These are phyloP conservation scores for Fusarium kyushuense DNA, from an alignment of 2,329 filamentous ascomycete genomes.

Conservation along the genomic window DNA sequence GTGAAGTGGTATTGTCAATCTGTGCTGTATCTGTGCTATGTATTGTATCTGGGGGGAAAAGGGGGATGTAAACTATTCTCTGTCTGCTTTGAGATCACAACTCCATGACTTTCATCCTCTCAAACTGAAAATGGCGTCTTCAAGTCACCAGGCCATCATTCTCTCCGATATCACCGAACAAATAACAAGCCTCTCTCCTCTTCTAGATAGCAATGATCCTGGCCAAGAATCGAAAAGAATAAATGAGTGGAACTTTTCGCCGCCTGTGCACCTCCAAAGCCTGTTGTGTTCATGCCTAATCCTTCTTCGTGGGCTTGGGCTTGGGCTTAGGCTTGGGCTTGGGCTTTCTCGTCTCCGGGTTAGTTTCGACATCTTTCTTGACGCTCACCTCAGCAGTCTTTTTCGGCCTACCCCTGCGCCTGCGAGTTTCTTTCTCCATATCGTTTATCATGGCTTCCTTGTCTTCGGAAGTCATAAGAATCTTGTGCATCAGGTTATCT, in stretches of 20 bases:
- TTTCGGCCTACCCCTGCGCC: background rate
- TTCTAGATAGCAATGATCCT: background rate
- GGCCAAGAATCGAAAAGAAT: background rate
- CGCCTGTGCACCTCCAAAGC: too few species aligned
- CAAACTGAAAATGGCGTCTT: background rate
- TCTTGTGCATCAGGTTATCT: background rate
- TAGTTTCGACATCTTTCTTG: background rate
- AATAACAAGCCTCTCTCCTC: background rate
- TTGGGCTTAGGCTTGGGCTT: background rate
- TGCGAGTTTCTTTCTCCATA: background rate
- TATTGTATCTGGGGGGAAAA: background rate
- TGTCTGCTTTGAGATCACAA: background rate
- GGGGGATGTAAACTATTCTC: background rate
- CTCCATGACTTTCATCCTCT: background rate
- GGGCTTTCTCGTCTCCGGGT: background rate
- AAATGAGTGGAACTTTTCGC: too few species aligned
- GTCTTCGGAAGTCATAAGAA: background rate
- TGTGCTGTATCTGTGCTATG: conserved; percentile 5
- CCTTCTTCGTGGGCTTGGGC: background rate
- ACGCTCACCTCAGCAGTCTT: background rate
- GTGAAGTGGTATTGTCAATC: background rate
- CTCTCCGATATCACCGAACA: background rate
- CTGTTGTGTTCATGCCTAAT: background rate
- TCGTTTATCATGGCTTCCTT: background rate
- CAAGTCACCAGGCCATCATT: background rate